Evolutionary conservation across 768 basidiomycete species (phyloP), one percentile per base, ranked within the genome.

Genomic region (Cystofilobasidium capitatum): DNA sequence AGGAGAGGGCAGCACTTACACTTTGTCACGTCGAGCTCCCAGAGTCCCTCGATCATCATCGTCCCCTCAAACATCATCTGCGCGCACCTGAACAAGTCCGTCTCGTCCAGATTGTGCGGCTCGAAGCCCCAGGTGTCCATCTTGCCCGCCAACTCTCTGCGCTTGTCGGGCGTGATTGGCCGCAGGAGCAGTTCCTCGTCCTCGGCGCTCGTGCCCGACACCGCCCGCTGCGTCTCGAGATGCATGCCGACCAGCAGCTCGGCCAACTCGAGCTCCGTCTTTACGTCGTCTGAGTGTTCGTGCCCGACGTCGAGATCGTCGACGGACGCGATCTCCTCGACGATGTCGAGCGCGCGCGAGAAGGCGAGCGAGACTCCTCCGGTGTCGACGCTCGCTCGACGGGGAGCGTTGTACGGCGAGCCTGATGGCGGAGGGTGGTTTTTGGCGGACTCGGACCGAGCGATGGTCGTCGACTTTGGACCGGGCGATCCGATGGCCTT

Each of bases 121-220:
- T 96, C 88, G 75, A 97, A 99, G 71, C 87, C 80, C 94, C 94
- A 99, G 16, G 81, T 81, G 66, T 87, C 85, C 17, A 96, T 81
- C 0, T 81, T 79, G 26, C 78, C 75, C 71, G 94, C 86, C 58
- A 96, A 82, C 31, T 83, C 81, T 26, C 76, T 74, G 69, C 89
- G 83, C 58, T 75, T 73, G 24, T 73, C 70, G 5, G 72, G 67
- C 20, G 58, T 44, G 24, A 68, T 57, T 0, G 49, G 42, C 6
- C 39, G 36, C 10, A 64, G 22, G 24, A 39, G 55, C 13, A 55
- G 51, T 4, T 29, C 17, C 5, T 33, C 51, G 39, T 49, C 5
- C 35, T 1, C 45, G 33, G n/a, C 71, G 74, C 75, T 75, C 66
- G 74, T 73, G 8, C 75, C 71, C 42, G 76, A 74, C 37, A 91